phyloP scores from a whole-genome alignment of 257 asterid genomes.

The Knoxia roxburghii region DNA sequence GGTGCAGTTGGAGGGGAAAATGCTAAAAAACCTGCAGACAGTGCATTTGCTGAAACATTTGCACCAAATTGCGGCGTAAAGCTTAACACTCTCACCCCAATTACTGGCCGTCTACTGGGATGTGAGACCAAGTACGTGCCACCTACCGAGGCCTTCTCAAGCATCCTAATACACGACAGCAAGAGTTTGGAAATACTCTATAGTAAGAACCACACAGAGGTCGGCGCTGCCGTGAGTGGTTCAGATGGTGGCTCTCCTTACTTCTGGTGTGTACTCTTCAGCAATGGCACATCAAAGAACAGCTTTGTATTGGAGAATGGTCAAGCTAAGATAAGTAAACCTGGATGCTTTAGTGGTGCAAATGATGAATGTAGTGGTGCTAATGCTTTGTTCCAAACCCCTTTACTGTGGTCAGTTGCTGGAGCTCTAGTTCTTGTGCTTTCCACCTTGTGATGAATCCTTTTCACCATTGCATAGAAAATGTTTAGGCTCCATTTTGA shows the following conservation, averaged over 20 bases:
- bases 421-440: slow-evolving; percentile 36
- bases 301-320: slow-evolving; percentile 60
- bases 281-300: slow-evolving; percentile 56
- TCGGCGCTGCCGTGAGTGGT: slow-evolving; percentile 87
- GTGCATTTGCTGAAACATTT: slow-evolving; percentile 57
- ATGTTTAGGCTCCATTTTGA: background rate
- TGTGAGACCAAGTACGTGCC: slow-evolving; percentile 62
- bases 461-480: background rate
- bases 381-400: slow-evolving; percentile 17
- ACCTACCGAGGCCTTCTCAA: slow-evolving; percentile 59
- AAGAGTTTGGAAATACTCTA: slow-evolving; percentile 56
- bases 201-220: slow-evolving; percentile 76
- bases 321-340: slow-evolving; percentile 51
- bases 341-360: slow-evolving; percentile 91
- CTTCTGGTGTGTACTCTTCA: slow-evolving; percentile 86
- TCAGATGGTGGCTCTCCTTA: slow-evolving; percentile 70
- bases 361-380: slow-evolving; percentile 53
- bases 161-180: slow-evolving; percentile 47
- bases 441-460: slow-evolving; percentile 21
- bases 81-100: slow-evolving; percentile 47
- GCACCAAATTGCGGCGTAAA: slow-evolving; percentile 75
- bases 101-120: slow-evolving; percentile 83
- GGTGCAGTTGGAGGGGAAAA: slow-evolving; percentile 63
- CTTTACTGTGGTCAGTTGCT: slow-evolving; percentile 27
- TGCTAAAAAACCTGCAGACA: slow-evolving; percentile 63